Conservation (phyloP, 495 filamentous ascomycete species). For the Penicillium lividum region DNA sequence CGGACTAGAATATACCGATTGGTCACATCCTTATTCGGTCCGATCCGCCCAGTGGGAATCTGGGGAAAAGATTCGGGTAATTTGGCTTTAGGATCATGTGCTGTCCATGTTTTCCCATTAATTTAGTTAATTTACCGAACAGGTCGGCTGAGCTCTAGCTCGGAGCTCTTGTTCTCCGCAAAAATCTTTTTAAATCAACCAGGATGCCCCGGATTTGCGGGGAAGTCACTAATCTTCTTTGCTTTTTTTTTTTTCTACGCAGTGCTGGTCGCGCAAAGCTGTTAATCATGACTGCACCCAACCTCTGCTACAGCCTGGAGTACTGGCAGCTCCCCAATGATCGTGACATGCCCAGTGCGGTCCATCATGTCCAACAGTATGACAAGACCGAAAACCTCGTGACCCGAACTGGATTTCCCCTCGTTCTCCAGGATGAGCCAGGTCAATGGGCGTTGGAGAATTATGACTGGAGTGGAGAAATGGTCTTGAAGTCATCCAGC, state of each 20-base stretch:
- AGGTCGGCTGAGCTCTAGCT: conserved; percentile 1
- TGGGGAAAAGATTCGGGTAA: conserved; percentile 28
- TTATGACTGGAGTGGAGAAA: conserved; percentile 9
- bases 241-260: conserved; percentile 1
- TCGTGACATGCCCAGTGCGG: neutral
- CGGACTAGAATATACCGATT: conserved; percentile 16
- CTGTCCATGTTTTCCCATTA: neutral
- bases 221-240: conserved; percentile 5
- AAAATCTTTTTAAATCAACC: conserved; percentile 12
- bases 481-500: neutral
- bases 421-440: conserved; percentile 3
- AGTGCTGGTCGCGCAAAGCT: neutral
- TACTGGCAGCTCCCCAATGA: neutral
- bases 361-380: neutral
- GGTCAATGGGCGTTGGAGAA: conserved; percentile 8
- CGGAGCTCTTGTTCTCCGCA: conserved; percentile 22
- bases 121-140: conserved; percentile 16
- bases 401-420: neutral
- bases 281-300: neutral
- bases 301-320: neutral
- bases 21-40: conserved; percentile 8
- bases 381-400: neutral
- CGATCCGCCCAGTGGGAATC: conserved; percentile 15
- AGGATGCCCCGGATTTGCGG: conserved; percentile 24
- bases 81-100: conserved; percentile 5